phyloP scores from a whole-genome alignment of 225 moss, liverwort and hornwort genomes.

The Bryum argenteum region DNA sequence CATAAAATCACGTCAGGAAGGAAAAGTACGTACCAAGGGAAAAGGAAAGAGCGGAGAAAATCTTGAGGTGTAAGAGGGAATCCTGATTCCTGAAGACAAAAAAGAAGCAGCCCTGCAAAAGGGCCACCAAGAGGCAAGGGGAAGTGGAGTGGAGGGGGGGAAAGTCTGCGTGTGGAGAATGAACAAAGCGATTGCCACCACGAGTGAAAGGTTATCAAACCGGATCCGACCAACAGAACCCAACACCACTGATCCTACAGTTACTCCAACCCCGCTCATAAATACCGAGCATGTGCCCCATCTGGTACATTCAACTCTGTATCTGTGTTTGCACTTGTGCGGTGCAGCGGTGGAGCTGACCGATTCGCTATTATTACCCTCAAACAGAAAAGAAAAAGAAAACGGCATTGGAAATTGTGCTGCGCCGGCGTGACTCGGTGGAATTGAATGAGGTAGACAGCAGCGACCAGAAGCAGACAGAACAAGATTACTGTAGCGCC shows the following conservation, averaged over 20 bases:
- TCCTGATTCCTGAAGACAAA: background rate
- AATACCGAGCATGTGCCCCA: background rate
- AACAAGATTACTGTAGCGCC: slow-evolving; percentile 14
- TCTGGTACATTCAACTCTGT: background rate
- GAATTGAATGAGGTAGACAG: slow-evolving; percentile 22
- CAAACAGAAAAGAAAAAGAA: background rate
- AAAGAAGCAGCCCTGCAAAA: slow-evolving; percentile 1
- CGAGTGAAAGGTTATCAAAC: slow-evolving; percentile 3
- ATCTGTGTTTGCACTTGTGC: background rate
- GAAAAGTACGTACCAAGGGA: background rate
- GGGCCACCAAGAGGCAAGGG: background rate
- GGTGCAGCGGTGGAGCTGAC: slow-evolving; percentile 28
- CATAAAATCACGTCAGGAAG: too few relatives aligned
- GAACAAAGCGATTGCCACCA: slow-evolving; percentile 21
- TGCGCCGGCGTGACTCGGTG: slow-evolving; percentile 31
- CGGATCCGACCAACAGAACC: background rate
- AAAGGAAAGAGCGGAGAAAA: background rate
- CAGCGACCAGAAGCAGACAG: slow-evolving; percentile 15
- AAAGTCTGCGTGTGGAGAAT: slow-evolving; percentile 12
- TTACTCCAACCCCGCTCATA: background rate
- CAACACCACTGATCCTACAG: background rate
- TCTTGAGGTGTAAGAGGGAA: background rate
- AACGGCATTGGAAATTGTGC: slow-evolving; percentile 15
- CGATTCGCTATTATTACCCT: background rate
- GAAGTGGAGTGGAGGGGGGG: too few relatives aligned